These are phyloP conservation scores for Penicillium sp. DNA, from an alignment of 2,329 filamentous ascomycete genomes.

Conservation along the genomic window DNA sequence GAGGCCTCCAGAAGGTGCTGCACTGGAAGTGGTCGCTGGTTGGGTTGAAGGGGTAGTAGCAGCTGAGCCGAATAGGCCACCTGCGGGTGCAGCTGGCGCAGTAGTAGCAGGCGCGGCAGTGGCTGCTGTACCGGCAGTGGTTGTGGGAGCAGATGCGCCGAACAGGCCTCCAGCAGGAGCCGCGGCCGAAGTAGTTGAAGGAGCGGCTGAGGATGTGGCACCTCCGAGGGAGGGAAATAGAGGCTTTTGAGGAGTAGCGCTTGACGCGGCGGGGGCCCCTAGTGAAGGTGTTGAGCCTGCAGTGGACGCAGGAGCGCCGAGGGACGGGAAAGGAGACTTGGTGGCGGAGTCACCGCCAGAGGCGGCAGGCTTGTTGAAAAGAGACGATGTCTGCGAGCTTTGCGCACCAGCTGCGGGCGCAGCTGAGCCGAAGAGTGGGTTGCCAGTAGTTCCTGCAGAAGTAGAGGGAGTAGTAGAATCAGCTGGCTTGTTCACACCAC, in stretches of 20 bases:
- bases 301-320: slow-evolving; percentile 18
- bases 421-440: slow-evolving; percentile 29
- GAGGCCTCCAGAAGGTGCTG: slow-evolving; percentile 2
- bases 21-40: slow-evolving; percentile 1
- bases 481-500: slow-evolving; percentile 31
- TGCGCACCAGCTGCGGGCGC: slow-evolving; percentile 18
- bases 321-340: slow-evolving; percentile 29
- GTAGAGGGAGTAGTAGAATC: slow-evolving; percentile 28
- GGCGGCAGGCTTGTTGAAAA: slow-evolving; percentile 31
- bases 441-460: slow-evolving; percentile 25
- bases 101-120: slow-evolving; percentile 31
- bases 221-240: slow-evolving; percentile 31
- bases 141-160: slow-evolving; percentile 27
- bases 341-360: slow-evolving; percentile 24
- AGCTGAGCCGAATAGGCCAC: slow-evolving; percentile 24
- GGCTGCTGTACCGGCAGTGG: slow-evolving; percentile 29
- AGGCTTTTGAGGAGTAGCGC: slow-evolving; percentile 35
- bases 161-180: slow-evolving; percentile 31
- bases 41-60: slow-evolving; percentile 34
- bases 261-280: slow-evolving; percentile 27
- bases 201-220: slow-evolving; percentile 30
- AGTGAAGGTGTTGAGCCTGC: slow-evolving; percentile 20
- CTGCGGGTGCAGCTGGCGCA: slow-evolving; percentile 22
- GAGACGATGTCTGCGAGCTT: slow-evolving; percentile 24
- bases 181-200: slow-evolving; percentile 32